Percentiles rank a stretch among this genome's conserved stretches.
Conservation (phyloP, 305 asterid species). For the Rubia tinctorum region DNA sequence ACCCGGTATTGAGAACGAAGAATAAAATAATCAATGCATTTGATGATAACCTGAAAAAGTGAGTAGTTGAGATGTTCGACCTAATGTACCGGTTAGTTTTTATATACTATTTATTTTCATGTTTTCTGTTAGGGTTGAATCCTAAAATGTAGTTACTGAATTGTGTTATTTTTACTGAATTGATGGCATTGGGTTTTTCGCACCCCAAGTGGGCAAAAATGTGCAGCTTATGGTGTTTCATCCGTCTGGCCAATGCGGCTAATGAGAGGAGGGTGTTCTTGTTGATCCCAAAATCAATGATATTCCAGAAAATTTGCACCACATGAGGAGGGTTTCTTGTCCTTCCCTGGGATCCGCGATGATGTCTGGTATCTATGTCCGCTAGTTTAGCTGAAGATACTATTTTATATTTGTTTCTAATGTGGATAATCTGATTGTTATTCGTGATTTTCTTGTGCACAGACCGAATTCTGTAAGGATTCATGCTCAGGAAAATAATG, state of each 20-base stretch:
- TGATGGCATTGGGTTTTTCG: constrained; percentile 93
- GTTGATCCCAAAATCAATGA: constrained; percentile 70
- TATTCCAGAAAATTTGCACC: constrained; percentile 63
- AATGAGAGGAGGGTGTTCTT: constrained; percentile 89
- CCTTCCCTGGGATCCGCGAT: constrained; percentile 75
- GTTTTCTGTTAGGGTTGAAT: background rate
- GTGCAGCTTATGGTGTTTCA: constrained; percentile 88
- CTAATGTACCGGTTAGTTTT: constrained; percentile 80
- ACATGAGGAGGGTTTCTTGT: constrained; percentile 77
- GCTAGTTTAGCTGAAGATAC: background rate
- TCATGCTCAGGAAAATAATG: constrained; percentile 76
- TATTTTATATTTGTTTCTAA: background rate
- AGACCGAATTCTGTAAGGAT: constrained; percentile 85
- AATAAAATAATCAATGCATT: too few species aligned
- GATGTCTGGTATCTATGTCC: constrained; percentile 78
- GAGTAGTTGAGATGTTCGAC: constrained; percentile 82
- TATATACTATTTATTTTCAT: background rate
- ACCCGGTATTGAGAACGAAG: constrained; percentile 72
- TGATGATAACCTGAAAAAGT: too few species aligned
- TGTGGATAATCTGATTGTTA: background rate
- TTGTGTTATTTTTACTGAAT: constrained; percentile 42
- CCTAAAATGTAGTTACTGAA: background rate
- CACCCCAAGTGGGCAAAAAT: constrained; percentile 97
- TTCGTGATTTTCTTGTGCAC: constrained; percentile 32
- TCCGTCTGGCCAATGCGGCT: constrained; percentile 72